Percentiles rank a stretch among this genome's conserved stretches.
phyloP scores from a whole-genome alignment of 106 monocot species.

The Dendrobium officinale region DNA sequence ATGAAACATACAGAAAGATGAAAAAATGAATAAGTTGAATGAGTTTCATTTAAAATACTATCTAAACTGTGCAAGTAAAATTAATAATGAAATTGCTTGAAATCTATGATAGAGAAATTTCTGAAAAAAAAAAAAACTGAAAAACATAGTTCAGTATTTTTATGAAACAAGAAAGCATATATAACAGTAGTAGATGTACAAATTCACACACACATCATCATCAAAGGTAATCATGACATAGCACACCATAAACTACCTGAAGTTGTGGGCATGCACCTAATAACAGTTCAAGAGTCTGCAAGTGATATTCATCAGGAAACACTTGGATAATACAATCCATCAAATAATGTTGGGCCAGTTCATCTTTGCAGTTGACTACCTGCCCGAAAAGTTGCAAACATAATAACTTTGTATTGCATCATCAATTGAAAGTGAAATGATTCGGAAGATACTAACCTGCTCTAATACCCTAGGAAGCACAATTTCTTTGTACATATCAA shows the following conservation, averaged over 20 bases:
- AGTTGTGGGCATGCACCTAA: conserved; percentile 95
- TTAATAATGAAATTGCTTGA: background rate
- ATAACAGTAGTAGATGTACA: background rate
- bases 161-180: background rate
- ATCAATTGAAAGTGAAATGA: background rate
- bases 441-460: conserved; percentile 52
- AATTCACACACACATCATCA: background rate
- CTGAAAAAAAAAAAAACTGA: background rate
- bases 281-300: conserved; percentile 95
- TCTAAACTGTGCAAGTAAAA: background rate
- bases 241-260: conserved; percentile 46
- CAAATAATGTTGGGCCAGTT: conserved; percentile 87
- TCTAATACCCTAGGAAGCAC: conserved; percentile 95
- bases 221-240: background rate
- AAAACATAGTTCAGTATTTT: background rate
- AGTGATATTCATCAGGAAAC: conserved; percentile 98
- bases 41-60: background rate
- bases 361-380: conserved; percentile 99
- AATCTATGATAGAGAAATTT: background rate
- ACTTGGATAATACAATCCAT: conserved; percentile 99
- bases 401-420: background rate
- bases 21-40: background rate
- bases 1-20: background rate
- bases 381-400: conserved; percentile 19
- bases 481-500: conserved; percentile 91